Base-by-base conservation (phyloP, 2,329 filamentous ascomycete species). In the Arthrobotrys entomopaga region DNA sequence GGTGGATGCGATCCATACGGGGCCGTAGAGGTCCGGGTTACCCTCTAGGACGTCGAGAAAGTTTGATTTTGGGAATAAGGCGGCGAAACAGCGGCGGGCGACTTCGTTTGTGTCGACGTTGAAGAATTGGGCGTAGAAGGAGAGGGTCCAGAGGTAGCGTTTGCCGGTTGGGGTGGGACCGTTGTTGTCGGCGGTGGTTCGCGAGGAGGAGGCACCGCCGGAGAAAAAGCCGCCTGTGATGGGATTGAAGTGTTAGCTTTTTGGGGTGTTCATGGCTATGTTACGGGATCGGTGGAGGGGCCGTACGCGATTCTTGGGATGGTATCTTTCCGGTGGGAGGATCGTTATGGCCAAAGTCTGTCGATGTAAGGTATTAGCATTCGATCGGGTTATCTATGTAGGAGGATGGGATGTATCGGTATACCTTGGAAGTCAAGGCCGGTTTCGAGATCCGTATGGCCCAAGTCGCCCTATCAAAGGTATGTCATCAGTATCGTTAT, bases 381-480 rank as follows among this genome's bases (percentile, higher is more conserved):
- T 4, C 38, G 16, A 40, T 22, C 20, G 15, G 29, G 73, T 38
- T 26, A 22, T 46, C 43, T 16, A 65, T 38, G 49, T 58, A 6
- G 48, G 19, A 48, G 2, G 20, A 46, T 20, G 40, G 61, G 48
- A 49, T 46, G 50, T 79, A 83, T 78, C 83, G 89, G 77, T 13
- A 93, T 97, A 80, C 89, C 91, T 86, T 99, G 95, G 85, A 99
- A 99, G 87, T 98, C 95, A 81, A 99, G 93, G 83, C 98, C 95
- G 82, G 97, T 94, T 85, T 97, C 93, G 22, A 99, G 90, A 82
- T 99, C 95, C 67, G 95, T 99, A 83, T 97, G 93, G 80, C 95
- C 95, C 81, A 99, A 89, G 83, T 99, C 95, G 80, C 94, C 94
- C 93, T 98, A 81, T 71, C 13, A 19, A n/a, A n/a, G n/a, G 22